Percentiles rank a stretch among this genome's conserved stretches.
These are phyloP conservation scores for Botrytis medusae DNA, from an alignment of 2,329 filamentous ascomycete genomes.

Conservation along the genomic window DNA sequence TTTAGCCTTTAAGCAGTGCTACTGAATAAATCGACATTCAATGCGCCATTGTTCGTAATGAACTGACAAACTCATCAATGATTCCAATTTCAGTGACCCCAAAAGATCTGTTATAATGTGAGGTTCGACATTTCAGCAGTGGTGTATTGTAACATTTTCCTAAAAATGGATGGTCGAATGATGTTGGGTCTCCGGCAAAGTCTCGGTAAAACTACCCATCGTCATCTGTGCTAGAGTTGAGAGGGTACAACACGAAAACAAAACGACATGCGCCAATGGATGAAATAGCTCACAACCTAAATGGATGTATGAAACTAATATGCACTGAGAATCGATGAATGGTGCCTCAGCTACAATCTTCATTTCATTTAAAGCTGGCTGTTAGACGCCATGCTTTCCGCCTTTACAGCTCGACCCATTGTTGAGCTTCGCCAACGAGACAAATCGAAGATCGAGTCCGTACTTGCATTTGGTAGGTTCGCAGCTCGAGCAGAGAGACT, in stretches of 20 bases:
- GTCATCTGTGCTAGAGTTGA: conserved; percentile 13
- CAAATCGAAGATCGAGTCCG: conserved; percentile 96
- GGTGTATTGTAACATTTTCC: neutral
- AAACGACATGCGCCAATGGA: conserved; percentile 29
- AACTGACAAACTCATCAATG: neutral
- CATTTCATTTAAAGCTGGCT: conserved; percentile 32
- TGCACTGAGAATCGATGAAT: conserved; percentile 17
- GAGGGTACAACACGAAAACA: conserved; percentile 20
- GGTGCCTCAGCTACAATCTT: neutral
- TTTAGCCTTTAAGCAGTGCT: neutral
- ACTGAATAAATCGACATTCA: neutral
- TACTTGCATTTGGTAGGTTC: conserved; percentile 77
- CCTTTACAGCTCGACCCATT: conserved; percentile 93
- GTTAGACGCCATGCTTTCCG: conserved; percentile 76
- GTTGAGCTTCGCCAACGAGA: conserved; percentile 95
- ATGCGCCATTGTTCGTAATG: too few species aligned
- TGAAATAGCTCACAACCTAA: conserved; percentile 1
- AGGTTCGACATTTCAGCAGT: neutral
- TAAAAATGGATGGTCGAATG: neutral
- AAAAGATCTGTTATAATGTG: neutral
- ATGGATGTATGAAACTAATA: conserved; percentile 9
- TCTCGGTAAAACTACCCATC: conserved; percentile 19
- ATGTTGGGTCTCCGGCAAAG: neutral
- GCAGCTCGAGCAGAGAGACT: neutral
- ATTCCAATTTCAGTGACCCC: too few species aligned